Conservation (phyloP, 352 stramenopile genomes). For the Pythium dissotocum region DNA sequence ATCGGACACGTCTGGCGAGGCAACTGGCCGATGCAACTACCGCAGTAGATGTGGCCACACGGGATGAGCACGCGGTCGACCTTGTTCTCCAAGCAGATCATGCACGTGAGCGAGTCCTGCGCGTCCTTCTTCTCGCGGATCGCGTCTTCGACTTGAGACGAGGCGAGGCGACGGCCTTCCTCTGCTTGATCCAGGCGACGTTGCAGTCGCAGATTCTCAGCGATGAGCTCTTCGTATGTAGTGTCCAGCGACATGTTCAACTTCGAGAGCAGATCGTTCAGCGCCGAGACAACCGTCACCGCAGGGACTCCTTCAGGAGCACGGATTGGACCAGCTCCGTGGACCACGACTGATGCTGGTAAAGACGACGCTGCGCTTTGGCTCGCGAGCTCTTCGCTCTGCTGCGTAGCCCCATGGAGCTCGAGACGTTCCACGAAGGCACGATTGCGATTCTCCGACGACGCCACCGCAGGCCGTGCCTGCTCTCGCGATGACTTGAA, state of each 20-base stretch:
- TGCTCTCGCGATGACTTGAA: constrained; percentile 57
- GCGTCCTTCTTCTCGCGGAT: constrained; percentile 76
- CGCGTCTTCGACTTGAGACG: constrained; percentile 63
- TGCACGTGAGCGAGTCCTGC: constrained; percentile 73
- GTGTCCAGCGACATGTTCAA: constrained; percentile 72
- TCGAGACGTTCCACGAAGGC: constrained; percentile 22
- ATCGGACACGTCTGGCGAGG: constrained; percentile 68
- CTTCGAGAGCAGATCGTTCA: constrained; percentile 72
- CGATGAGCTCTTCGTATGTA: constrained; percentile 65
- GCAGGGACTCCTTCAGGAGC: constrained; percentile 27
- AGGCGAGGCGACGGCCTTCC: constrained; percentile 53
- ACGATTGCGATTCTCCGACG: constrained; percentile 11
- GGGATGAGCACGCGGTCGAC: constrained; percentile 83
- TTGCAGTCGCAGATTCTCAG: constrained; percentile 63
- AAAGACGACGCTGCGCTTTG: background rate
- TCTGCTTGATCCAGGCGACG: constrained; percentile 64
- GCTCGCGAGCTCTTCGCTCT: background rate
- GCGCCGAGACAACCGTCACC: constrained; percentile 62
- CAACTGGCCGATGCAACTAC: constrained; percentile 58
- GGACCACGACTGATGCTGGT: constrained; percentile 8
- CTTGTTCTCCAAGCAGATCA: constrained; percentile 79
- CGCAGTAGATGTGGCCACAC: constrained; percentile 84
- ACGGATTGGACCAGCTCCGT: background rate
- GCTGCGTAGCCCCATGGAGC: background rate
- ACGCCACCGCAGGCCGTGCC: background rate